Evolutionary conservation across 768 basidiomycete species (phyloP).

Genomic region (Boletus subparvulus): DNA sequence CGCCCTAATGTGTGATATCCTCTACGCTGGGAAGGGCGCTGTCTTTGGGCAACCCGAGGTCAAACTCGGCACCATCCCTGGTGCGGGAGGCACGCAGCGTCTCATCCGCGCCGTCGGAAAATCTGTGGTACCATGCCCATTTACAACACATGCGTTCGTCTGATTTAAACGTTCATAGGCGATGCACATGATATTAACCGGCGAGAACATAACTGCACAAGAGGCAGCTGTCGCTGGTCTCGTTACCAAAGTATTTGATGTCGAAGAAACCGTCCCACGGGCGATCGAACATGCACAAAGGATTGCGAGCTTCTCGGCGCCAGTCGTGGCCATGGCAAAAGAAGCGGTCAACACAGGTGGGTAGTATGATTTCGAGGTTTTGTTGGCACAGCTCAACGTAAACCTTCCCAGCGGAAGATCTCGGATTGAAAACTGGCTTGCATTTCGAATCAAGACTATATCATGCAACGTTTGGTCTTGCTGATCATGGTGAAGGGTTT

Average conservation of each 20-base stretch:
- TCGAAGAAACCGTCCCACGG: conserved; percentile 40
- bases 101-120: conserved; percentile 85
- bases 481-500: conserved; percentile 48
- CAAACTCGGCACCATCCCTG: conserved; percentile 91
- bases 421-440: conserved; percentile 45
- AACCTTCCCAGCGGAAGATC: conserved; percentile 40
- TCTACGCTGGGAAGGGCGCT: conserved; percentile 83
- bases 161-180: conserved; percentile 30
- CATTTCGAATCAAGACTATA: conserved; percentile 49
- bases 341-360: conserved; percentile 51
- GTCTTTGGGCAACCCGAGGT: conserved; percentile 96
- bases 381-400: not conserved
- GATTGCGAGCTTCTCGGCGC: conserved; percentile 35
- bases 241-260: conserved; percentile 43
- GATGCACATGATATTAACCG: conserved; percentile 58
- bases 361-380: not conserved
- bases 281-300: conserved; percentile 41
- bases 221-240: conserved; percentile 49
- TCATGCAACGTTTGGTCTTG: conserved; percentile 50
- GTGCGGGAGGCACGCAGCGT: conserved; percentile 91
- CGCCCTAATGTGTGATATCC: conserved; percentile 93
- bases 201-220: conserved; percentile 43
- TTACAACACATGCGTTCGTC: not conserved
- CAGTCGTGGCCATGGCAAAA: conserved; percentile 41
- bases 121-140: conserved; percentile 39